Evolutionary conservation across 2,329 filamentous ascomycete species (phyloP).

Genomic region (Xylaria sp.): DNA sequence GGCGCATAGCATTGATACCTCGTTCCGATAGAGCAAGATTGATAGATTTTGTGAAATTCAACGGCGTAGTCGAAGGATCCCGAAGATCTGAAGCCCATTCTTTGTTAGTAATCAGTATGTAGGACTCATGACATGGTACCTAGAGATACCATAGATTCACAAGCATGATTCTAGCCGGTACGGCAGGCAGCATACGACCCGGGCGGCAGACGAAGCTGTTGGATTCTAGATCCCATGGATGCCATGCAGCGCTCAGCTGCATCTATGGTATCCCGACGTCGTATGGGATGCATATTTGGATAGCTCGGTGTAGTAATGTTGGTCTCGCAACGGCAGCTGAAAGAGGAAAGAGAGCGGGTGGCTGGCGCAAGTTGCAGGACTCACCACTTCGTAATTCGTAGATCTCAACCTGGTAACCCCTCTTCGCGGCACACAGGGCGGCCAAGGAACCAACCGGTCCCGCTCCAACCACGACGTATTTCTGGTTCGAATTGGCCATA

Average conservation of each 20-base stretch:
- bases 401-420: slow-evolving; percentile 88
- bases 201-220: no score
- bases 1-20: slow-evolving; percentile 84
- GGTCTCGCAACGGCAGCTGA: not conserved
- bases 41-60: slow-evolving; percentile 99
- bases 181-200: no score
- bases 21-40: slow-evolving; percentile 94
- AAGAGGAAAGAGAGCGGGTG: not conserved
- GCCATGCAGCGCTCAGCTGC: no score
- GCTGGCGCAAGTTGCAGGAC: slow-evolving; percentile 39
- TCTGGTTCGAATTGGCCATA: slow-evolving; percentile 52
- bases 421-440: slow-evolving; percentile 86
- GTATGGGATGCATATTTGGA: not conserved
- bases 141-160: no score
- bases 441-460: slow-evolving; percentile 93
- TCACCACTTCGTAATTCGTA: slow-evolving; percentile 92
- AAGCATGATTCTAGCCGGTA: no score
- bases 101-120: not conserved
- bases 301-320: not conserved
- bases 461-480: slow-evolving; percentile 85
- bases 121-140: no score
- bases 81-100: slow-evolving; percentile 71
- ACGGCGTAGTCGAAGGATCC: slow-evolving; percentile 77
- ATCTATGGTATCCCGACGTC: not conserved
- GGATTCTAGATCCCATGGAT: no score